phyloP scores from a whole-genome alignment of 202 grass and related monocot genomes.

The Zizania palustris region DNA sequence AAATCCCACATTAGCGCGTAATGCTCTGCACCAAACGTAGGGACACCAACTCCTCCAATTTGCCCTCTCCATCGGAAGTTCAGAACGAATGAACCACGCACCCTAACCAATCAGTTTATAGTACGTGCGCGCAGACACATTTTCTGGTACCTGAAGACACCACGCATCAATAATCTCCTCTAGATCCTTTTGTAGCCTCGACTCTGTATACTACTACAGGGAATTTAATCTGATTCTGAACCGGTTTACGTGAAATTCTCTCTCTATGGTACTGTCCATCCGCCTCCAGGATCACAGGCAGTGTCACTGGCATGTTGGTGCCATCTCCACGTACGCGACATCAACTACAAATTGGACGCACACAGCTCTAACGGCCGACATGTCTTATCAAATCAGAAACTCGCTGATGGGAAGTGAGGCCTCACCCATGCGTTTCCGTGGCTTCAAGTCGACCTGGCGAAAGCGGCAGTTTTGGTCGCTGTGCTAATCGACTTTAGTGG shows the following conservation, averaged over 20 bases:
- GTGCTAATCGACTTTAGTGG: slow-evolving; percentile 1
- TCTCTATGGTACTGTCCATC: not conserved
- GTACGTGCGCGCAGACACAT: not conserved
- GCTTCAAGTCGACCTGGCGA: slow-evolving; percentile 20
- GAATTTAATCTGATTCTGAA: not conserved
- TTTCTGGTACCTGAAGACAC: not conserved
- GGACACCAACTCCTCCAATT: not conserved
- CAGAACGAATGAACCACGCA: slow-evolving; percentile 11
- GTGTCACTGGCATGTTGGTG: slow-evolving; percentile 5
- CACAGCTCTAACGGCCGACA: slow-evolving; percentile 20
- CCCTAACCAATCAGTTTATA: not conserved
- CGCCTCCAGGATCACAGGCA: slow-evolving; percentile 6
- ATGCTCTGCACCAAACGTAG: slow-evolving; percentile 49
- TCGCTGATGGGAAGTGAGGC: not conserved
- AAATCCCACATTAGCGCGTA: slow-evolving; percentile 72
- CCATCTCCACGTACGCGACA: slow-evolving; percentile 11
- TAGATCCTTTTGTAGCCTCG: not conserved
- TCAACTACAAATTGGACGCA: slow-evolving; percentile 1
- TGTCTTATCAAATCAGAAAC: slow-evolving; percentile 24
- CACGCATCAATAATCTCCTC: not conserved
- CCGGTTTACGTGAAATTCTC: not conserved
- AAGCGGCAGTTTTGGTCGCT: not conserved
- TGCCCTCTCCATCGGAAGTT: slow-evolving; percentile 2
- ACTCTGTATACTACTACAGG: not conserved
- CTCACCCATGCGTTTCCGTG: slow-evolving; percentile 22